These are phyloP conservation scores for Candida coquimbonensis DNA, from an alignment of 805 yeast species.

Conservation along the genomic window DNA sequence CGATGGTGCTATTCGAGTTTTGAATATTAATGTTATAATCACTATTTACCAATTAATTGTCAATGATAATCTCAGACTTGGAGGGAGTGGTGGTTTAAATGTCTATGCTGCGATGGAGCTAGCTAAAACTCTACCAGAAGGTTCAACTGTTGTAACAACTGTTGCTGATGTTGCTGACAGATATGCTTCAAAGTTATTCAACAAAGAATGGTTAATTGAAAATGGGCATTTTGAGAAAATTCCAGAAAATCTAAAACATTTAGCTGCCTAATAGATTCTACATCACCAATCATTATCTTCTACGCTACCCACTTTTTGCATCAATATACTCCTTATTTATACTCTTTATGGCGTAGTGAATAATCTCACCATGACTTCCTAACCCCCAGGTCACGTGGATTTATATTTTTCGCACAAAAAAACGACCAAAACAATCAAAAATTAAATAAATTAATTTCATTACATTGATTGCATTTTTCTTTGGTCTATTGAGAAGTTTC, in stretches of 20 bases:
- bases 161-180: slow-evolving; percentile 20
- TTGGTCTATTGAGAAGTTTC: not conserved
- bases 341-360: too few species aligned
- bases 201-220: slow-evolving; percentile 13
- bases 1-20: slow-evolving; percentile 14
- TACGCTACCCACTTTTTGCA: not conserved
- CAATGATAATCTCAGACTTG: slow-evolving; percentile 15
- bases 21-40: slow-evolving; percentile 14
- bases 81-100: slow-evolving; percentile 21
- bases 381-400: not conserved
- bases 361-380: too few species aligned
- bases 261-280: slow-evolving; percentile 5
- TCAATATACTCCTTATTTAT: too few species aligned
- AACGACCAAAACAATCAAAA: not conserved
- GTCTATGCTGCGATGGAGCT: slow-evolving; percentile 17
- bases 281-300: not conserved
- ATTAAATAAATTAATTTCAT: not conserved
- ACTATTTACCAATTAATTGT: slow-evolving; percentile 13
- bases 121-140: slow-evolving; percentile 18
- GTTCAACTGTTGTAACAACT: slow-evolving; percentile 21
- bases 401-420: not conserved
- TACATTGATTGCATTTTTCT: not conserved
- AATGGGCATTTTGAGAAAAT: slow-evolving; percentile 17
- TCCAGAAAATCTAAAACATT: slow-evolving; percentile 13
- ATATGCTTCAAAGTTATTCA: slow-evolving; percentile 21